Conservation (phyloP, 768 basidiomycete genomes). For the Gymnopilus dilepis region DNA sequence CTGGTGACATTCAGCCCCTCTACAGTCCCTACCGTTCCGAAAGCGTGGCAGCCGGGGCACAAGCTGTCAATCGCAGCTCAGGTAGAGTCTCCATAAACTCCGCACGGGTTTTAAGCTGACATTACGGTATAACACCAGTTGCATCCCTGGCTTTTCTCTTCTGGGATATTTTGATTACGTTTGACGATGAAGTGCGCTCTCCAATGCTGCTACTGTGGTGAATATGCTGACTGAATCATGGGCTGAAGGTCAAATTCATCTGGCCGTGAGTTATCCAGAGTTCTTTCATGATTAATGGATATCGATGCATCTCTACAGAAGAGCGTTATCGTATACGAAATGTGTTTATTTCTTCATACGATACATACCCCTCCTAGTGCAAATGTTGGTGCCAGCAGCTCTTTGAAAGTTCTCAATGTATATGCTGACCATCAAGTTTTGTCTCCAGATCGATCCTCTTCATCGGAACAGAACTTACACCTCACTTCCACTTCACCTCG, state of each 20-base stretch:
- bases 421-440: background rate
- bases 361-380: slow-evolving; percentile 41
- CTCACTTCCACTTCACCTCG: slow-evolving; percentile 40
- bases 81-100: slow-evolving; percentile 16
- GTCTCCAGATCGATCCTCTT: slow-evolving; percentile 36
- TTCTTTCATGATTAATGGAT: background rate
- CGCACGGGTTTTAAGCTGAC: slow-evolving; percentile 5
- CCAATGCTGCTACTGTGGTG: background rate
- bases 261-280: slow-evolving; percentile 43
- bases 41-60: slow-evolving; percentile 31
- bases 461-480: slow-evolving; percentile 41
- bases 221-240: background rate
- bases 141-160: slow-evolving; percentile 42
- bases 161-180: slow-evolving; percentile 47
- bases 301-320: background rate
- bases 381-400: slow-evolving; percentile 34
- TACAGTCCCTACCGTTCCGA: slow-evolving; percentile 31
- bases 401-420: background rate
- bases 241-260: slow-evolving; percentile 40
- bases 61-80: slow-evolving; percentile 39
- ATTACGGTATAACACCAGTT: slow-evolving; percentile 27
- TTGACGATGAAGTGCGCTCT: slow-evolving; percentile 43
- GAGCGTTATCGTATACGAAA: slow-evolving; percentile 41
- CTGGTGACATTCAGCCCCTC: slow-evolving; percentile 16
- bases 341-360: slow-evolving; percentile 41